phyloP scores from a whole-genome alignment of 495 filamentous ascomycete species.

The Usnea hakonensis region DNA sequence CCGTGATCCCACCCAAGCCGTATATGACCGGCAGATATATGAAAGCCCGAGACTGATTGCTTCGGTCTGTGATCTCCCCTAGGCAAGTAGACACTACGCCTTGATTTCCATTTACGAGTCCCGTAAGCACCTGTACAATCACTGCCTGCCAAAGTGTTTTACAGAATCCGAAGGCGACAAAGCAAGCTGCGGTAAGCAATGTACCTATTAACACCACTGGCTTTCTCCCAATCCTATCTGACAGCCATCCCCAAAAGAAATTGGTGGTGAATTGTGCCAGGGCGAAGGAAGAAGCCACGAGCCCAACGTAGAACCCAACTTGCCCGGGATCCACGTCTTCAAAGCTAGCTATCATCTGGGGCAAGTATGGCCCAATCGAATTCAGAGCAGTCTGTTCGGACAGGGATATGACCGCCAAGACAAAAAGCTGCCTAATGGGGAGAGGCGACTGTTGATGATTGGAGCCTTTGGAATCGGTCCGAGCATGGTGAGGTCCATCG shows the following conservation, averaged over 20 bases:
- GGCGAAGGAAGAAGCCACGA: slow-evolving; percentile 84
- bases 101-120: slow-evolving; percentile 84
- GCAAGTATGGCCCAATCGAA: slow-evolving; percentile 92
- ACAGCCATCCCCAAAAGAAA: slow-evolving; percentile 89
- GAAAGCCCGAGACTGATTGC: slow-evolving; percentile 87
- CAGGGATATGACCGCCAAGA: slow-evolving; percentile 81
- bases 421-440: slow-evolving; percentile 71
- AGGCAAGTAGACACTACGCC: slow-evolving; percentile 84
- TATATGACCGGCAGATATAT: slow-evolving; percentile 90
- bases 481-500: slow-evolving; percentile 17
- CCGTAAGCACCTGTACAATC: slow-evolving; percentile 80
- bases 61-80: slow-evolving; percentile 89
- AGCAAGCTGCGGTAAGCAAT: slow-evolving; percentile 67
- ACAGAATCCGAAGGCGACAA: slow-evolving; percentile 83
- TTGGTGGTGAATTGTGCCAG: slow-evolving; percentile 87
- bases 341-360: slow-evolving; percentile 81
- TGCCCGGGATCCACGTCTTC: slow-evolving; percentile 62
- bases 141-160: slow-evolving; percentile 74
- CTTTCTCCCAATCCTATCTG: slow-evolving; percentile 84
- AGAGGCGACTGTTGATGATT: slow-evolving; percentile 53
- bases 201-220: slow-evolving; percentile 88
- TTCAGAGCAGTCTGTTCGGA: slow-evolving; percentile 95
- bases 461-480: slow-evolving; percentile 26
- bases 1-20: slow-evolving; percentile 85
- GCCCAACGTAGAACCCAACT: slow-evolving; percentile 82